Percentiles rank a stretch among this genome's conserved stretches.
Conservation (phyloP, 2,329 filamentous ascomycete genomes). For the Ceratocystiopsis minuta region DNA sequence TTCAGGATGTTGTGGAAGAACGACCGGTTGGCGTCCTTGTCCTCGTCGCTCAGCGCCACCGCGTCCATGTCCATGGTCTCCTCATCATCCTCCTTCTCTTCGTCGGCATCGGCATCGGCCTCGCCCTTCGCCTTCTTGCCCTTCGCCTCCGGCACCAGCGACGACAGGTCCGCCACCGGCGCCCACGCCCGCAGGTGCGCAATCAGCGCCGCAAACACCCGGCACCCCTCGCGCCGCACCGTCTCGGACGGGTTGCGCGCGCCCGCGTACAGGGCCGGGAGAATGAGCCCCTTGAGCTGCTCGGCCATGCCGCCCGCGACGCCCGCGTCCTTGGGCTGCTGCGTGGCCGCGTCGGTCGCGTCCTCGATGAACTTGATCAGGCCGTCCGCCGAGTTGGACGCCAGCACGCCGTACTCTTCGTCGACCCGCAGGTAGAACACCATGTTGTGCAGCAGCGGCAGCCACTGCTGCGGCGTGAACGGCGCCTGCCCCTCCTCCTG, state of each 20-base stretch:
- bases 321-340: constrained; percentile 2
- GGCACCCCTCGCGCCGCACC: constrained; percentile 65
- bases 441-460: constrained; percentile 74
- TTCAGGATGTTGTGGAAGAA: constrained; percentile 91
- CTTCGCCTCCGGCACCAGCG: constrained; percentile 36
- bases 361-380: constrained; percentile 62
- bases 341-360: constrained; percentile 25
- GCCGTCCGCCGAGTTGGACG: constrained; percentile 61
- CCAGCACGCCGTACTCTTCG: constrained; percentile 73
- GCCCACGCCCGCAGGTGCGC: constrained; percentile 51
- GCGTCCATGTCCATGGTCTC: constrained; percentile 2
- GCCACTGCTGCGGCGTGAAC: constrained; percentile 61
- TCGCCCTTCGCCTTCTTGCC: constrained; percentile 28
- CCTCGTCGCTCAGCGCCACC: constrained; percentile 1
- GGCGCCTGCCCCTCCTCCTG: constrained; percentile 19
- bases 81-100: background rate
- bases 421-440: constrained; percentile 72
- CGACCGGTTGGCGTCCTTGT: constrained; percentile 36
- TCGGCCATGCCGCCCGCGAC: constrained; percentile 16
- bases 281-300: constrained; percentile 44
- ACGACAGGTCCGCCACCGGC: constrained; percentile 54
- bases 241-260: constrained; percentile 65
- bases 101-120: constrained; percentile 13
- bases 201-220: constrained; percentile 63
- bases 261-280: constrained; percentile 62